Evolutionary conservation across 257 asterid species (phyloP), one percentile per base, ranked within the genome.

Genomic region (Paulownia fortunei): DNA sequence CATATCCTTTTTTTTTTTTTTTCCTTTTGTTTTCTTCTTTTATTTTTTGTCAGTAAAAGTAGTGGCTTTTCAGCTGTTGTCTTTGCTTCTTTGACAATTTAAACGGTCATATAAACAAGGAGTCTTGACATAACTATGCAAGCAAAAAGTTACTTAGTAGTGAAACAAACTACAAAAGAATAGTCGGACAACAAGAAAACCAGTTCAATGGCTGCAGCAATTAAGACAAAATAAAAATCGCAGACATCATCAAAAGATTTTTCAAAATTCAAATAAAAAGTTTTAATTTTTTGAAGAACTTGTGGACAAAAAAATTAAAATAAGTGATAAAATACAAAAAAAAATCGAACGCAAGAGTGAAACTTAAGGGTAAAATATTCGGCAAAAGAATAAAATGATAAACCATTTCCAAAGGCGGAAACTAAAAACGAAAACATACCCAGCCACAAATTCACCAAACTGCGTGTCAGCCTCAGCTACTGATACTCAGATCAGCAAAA

Each of bases 401-500:
- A 51, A 37, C 42, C 47, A 21, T 64, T 41, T 15, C 24, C 71
- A 34, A 49, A 79, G 42, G 34, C 23, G 32, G n/a, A 69, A 30
- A 46, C 56, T 12, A 26, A 27, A 72, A 26, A 11, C 2, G 18
- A 9, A 54, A 73, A 0, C 34, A 27, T 12, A 59, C 19, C 59
- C 42, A n/a, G 19, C 79, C 8, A 19, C 15, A 44, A 79, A 44
- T 69, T 59, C 24, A 37, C 27, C 24, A 8, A 63, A 58, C 15
- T 11, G 49, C 15, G 46, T 36, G 19, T 52, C 41, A 23, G 8
- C 1, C 36, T 44, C 74, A 56, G 56, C 49, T 41, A 52, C 10
- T 68, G 65, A 39, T 26, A 46, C 58, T 56, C 12, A 56, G 37
- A 59, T 64, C 54, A 66, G 51, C 39, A 15, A 73, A 18, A 37